Evolutionary conservation across 2,329 filamentous ascomycete genomes (phyloP).

Genomic region (Botrytis paeoniae): DNA sequence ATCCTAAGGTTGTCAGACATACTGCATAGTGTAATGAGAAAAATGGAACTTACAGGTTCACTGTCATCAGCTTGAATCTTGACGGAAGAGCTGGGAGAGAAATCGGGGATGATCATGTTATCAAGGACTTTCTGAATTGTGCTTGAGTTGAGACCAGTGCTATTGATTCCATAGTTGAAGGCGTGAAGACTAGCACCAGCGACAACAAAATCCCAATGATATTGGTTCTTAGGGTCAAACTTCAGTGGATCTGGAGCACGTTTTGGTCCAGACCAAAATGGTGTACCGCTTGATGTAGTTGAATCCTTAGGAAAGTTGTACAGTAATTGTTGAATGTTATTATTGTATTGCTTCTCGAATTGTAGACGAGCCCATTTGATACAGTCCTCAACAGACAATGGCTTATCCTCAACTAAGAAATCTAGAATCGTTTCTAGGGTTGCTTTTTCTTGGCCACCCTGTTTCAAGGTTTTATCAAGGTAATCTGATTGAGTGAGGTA

Average conservation of each 20-base stretch:
- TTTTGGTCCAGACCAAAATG: slow-evolving; percentile 98
- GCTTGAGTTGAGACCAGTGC: slow-evolving; percentile 66
- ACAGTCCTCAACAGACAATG: slow-evolving; percentile 90
- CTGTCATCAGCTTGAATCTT: slow-evolving; percentile 97
- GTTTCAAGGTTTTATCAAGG: slow-evolving; percentile 80
- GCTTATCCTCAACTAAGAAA: slow-evolving; percentile 87
- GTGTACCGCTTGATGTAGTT: slow-evolving; percentile 79
- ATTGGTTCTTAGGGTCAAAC: slow-evolving; percentile 80
- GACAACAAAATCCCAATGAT: slow-evolving; percentile 84
- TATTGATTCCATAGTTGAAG: slow-evolving; percentile 96
- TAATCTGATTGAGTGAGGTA: slow-evolving; percentile 92
- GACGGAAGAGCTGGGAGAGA: slow-evolving; percentile 81
- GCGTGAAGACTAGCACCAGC: slow-evolving; percentile 90
- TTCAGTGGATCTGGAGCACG: slow-evolving; percentile 88
- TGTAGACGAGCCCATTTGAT: slow-evolving; percentile 91
- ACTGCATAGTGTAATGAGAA: background rate
- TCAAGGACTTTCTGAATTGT: slow-evolving; percentile 80
- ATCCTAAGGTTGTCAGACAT: slow-evolving; percentile 48
- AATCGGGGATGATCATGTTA: slow-evolving; percentile 93
- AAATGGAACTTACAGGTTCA: slow-evolving; percentile 63
- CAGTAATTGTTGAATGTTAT: slow-evolving; percentile 90
- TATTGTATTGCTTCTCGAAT: slow-evolving; percentile 96
- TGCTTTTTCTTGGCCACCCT: slow-evolving; percentile 91
- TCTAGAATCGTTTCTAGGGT: slow-evolving; percentile 88
- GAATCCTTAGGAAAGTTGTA: slow-evolving; percentile 98